Base-by-base conservation (phyloP, 164 flowering plant species). In the Aristolochia fimbriata region DNA sequence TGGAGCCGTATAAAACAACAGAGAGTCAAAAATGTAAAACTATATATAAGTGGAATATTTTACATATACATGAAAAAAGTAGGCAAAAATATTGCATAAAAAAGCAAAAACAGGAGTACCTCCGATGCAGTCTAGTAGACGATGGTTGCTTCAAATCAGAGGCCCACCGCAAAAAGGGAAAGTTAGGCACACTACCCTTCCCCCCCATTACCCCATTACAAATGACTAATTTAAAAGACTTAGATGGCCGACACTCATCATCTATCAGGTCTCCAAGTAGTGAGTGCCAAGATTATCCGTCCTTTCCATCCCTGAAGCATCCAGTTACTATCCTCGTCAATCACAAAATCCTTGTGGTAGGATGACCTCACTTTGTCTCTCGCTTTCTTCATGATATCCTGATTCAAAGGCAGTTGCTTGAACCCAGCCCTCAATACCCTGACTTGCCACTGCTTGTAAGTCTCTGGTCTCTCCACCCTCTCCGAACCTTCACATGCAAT, bases 291-390 rank as follows among this genome's bases (percentile, higher is more conserved):
- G 15, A 78, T 68, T 19, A 78, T 82, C 63, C 93, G 71, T 11
- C 93, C 96, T 65, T 86, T 88, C 96, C 96, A 88, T 59, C 96
- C 96, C 58, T 76, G 88, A 62, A 88, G 61, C 74, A 88, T 60
- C 96, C 96, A 88, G 52, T 67, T 73, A 58, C 79, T 61, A 61
- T 86, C 93, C 72, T 81, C 84, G 52, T 83, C 91, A 10, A 86
- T 70, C 21, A 84, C 68, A 62, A 83, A 86, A 67, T 86, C 96
- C 66, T 77, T 83, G 73, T 86, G 87, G 71, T 86, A 85, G 63
- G 22, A 41, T 0, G 59, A 23, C 60, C 61, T 74, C 33, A 81
- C 83, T 65, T 72, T 70, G 0, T 68, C 61, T 49, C 65, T 70
- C 15, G 84, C 82, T 59, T 22, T 68, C 64, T 73, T 64, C 70